Evolutionary conservation across 164 flowering plant genomes (phyloP).

Genomic region (Stephania yunnanensis): DNA sequence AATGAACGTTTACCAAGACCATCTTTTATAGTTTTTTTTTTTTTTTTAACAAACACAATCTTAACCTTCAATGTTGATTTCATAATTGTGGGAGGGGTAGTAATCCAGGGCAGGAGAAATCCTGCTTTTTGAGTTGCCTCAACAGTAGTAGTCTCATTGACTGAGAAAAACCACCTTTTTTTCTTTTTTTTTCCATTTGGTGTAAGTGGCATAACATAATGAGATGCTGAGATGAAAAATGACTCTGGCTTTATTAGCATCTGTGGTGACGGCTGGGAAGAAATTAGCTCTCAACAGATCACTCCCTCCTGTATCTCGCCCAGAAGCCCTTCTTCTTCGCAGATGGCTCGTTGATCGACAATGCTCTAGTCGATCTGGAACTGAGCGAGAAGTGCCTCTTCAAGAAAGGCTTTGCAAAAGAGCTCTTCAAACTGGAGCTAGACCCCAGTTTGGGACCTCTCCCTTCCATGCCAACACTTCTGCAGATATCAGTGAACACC

Average conservation of each 20-base stretch:
- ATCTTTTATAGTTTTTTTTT: no score
- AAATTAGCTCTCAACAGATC: slow-evolving; percentile 6
- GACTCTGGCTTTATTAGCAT: neutral
- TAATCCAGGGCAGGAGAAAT: no score
- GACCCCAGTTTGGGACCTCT: slow-evolving; percentile 45
- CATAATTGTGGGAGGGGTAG: neutral
- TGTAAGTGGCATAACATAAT: neutral
- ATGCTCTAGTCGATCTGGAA: slow-evolving; percentile 37
- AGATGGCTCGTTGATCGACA: slow-evolving; percentile 36
- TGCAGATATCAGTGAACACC: slow-evolving; percentile 27
- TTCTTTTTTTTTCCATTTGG: neutral
- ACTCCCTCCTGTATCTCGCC: slow-evolving; percentile 53
- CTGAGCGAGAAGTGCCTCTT: slow-evolving; percentile 76
- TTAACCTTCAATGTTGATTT: no score
- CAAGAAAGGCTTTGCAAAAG: slow-evolving; percentile 60
- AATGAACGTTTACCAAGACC: no score
- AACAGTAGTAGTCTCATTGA: neutral
- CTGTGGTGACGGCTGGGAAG: neutral
- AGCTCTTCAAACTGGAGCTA: slow-evolving; percentile 49
- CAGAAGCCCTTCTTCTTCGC: slow-evolving; percentile 63
- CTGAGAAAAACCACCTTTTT: neutral
- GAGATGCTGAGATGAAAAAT: neutral
- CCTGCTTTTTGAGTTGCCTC: neutral
- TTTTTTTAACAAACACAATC: no score
- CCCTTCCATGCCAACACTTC: slow-evolving; percentile 26